These are phyloP conservation scores for Leccinellum luteum DNA, from an alignment of 768 basidiomycete species.

Conservation along the genomic window DNA sequence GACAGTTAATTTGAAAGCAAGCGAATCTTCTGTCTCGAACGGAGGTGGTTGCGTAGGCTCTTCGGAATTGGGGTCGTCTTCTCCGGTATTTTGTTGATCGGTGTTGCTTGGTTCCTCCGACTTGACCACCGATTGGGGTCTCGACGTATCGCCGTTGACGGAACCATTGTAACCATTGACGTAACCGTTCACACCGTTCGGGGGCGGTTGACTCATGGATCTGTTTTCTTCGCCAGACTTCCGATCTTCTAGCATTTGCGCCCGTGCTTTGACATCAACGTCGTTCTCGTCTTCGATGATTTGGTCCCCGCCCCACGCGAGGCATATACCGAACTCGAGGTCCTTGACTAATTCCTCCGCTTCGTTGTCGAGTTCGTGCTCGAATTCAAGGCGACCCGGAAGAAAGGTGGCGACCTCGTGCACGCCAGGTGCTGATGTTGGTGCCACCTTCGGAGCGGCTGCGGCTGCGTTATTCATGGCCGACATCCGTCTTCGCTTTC, in stretches of 20 bases:
- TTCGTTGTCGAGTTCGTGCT: constrained; percentile 96
- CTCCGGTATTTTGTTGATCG: constrained; percentile 37
- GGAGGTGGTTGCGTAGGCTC: constrained; percentile 72
- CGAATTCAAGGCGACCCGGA: constrained; percentile 97
- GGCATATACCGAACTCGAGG: constrained; percentile 90
- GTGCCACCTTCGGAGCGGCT: constrained; percentile 65
- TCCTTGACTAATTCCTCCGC: constrained; percentile 95
- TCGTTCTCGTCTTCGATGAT: constrained; percentile 79
- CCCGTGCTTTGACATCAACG: constrained; percentile 58
- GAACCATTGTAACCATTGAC: constrained; percentile 33
- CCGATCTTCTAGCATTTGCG: constrained; percentile 40
- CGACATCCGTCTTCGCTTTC: constrained; percentile 87
- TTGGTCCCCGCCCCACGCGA: constrained; percentile 80
- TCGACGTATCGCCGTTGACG: constrained; percentile 36
- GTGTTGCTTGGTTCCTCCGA: constrained; percentile 45
- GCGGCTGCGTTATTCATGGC: constrained; percentile 61
- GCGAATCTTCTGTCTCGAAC: constrained; percentile 78
- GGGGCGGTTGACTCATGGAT: constrained; percentile 22
- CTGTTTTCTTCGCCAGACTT: constrained; percentile 22
- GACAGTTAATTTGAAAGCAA: constrained; percentile 84
- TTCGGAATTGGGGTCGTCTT: constrained; percentile 59
- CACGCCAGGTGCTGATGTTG: constrained; percentile 86
- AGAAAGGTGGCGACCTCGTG: constrained; percentile 93
- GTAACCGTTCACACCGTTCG: constrained; percentile 25
- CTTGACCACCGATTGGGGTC: constrained; percentile 30